These are phyloP conservation scores for Lophiostoma macrostomum DNA, from an alignment of 495 filamentous ascomycete genomes.

Conservation along the genomic window DNA sequence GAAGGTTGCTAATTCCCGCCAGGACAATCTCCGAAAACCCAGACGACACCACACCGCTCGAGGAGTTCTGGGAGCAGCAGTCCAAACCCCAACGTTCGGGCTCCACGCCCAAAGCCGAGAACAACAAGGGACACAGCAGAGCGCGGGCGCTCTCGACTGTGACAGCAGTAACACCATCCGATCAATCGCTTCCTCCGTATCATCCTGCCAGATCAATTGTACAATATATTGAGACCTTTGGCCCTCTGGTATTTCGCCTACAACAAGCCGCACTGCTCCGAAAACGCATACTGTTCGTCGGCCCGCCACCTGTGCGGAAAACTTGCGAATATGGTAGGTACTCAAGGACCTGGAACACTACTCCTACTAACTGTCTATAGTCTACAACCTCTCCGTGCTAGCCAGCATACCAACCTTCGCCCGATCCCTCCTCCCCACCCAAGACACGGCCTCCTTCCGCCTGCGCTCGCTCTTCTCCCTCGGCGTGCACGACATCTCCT, in stretches of 20 bases:
- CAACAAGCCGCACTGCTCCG: constrained; percentile 84
- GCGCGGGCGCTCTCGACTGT: constrained; percentile 26
- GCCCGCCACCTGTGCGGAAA: constrained; percentile 76
- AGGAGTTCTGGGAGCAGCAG: constrained; percentile 75
- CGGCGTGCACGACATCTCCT: constrained; percentile 94
- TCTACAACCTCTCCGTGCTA: constrained; percentile 89
- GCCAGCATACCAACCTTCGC: constrained; percentile 70
- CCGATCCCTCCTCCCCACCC: constrained; percentile 60
- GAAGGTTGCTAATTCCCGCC: too few species aligned
- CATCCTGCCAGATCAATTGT: constrained; percentile 85
- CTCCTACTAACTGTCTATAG: constrained; percentile 44
- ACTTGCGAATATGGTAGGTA: constrained; percentile 81
- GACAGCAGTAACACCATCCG: constrained; percentile 48
- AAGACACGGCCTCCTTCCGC: constrained; percentile 56
- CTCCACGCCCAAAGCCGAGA: background rate
- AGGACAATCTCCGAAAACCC: constrained; percentile 55
- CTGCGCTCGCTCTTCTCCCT: constrained; percentile 85
- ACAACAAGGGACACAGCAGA: constrained; percentile 20
- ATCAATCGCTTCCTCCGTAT: constrained; percentile 68
- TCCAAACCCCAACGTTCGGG: constrained; percentile 11
- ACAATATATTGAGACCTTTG: constrained; percentile 74
- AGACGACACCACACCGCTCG: constrained; percentile 58
- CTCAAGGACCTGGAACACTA: background rate
- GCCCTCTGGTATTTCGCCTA: constrained; percentile 85
- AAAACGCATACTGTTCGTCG: constrained; percentile 81